These are phyloP conservation scores for Hypoxylon sp. DNA, from an alignment of 2,329 filamentous ascomycete species.

Conservation along the genomic window DNA sequence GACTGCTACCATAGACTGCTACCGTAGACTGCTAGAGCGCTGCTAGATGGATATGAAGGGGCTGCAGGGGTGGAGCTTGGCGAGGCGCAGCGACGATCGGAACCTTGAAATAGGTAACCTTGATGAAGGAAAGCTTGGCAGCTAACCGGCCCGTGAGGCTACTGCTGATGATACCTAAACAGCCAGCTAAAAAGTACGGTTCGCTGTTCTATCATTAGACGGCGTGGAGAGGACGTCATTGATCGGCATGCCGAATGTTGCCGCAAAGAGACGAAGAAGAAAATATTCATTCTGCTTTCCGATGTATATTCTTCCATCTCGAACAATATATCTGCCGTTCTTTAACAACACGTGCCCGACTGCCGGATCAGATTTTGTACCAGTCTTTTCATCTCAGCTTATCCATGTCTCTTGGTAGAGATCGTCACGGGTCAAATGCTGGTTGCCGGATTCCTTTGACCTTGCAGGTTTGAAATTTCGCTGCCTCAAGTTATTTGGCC, in stretches of 20 bases:
- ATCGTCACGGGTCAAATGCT: constrained; percentile 5
- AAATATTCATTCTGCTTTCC: not conserved
- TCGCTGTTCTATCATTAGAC: constrained; percentile 5
- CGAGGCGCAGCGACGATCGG: constrained; percentile 32
- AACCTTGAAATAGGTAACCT: constrained; percentile 24
- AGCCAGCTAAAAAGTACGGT: no score
- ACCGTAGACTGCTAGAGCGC: not conserved
- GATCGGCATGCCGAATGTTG: constrained; percentile 1
- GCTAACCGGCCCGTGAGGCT: constrained; percentile 22
- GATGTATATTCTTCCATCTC: not conserved
- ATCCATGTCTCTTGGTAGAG: not conserved
- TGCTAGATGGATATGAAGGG: constrained; percentile 16
- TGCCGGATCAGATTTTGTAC: no score
- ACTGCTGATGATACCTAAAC: no score
- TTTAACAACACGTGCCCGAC: constrained; percentile 10
- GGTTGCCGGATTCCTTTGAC: constrained; percentile 13
- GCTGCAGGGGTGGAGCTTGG: constrained; percentile 14
- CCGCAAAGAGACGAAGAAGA: not conserved
- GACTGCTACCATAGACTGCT: no score
- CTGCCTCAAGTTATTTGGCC: constrained; percentile 2
- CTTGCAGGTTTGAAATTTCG: constrained; percentile 9
- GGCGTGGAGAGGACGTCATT: not conserved
- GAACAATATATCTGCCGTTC: not conserved
- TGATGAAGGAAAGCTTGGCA: constrained; percentile 23
- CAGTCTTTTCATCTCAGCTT: constrained; percentile 8